phyloP scores from a whole-genome alignment of 176 grass and related monocot species.

The Eremochloa ophiuroides region DNA sequence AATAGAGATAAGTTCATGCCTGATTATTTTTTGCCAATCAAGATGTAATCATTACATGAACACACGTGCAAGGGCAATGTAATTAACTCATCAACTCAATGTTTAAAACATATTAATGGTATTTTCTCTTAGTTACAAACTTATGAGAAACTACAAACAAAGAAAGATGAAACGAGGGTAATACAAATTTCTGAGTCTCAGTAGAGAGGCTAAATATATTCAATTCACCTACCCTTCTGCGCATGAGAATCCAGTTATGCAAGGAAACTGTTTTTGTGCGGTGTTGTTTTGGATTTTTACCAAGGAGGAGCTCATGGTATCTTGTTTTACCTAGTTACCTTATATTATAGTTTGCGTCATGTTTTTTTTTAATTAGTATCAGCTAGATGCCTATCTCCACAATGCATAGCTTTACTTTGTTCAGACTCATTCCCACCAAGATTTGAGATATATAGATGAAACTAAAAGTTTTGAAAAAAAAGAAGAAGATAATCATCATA shows the following conservation, averaged over 20 bases:
- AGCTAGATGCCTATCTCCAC: not conserved
- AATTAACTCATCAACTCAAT: not conserved
- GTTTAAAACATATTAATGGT: not conserved
- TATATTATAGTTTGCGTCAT: not conserved
- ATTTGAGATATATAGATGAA: not conserved
- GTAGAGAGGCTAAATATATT: not conserved
- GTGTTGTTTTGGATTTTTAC: not conserved
- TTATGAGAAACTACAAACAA: not conserved
- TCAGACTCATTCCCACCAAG: not conserved
- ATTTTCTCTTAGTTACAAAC: not conserved
- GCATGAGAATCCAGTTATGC: not conserved
- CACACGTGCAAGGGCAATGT: conserved; percentile 27
- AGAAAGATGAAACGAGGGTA: not conserved
- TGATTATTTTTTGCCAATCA: not conserved
- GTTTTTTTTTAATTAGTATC: not conserved
- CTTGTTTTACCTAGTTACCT: not conserved
- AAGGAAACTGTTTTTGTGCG: not conserved
- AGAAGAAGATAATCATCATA: too few species aligned
- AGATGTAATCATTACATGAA: not conserved
- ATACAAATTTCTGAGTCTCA: not conserved
- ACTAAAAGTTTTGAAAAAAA: not conserved
- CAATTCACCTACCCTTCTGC: not conserved
- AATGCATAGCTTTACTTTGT: not conserved
- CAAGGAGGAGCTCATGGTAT: not conserved
- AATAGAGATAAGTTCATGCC: not conserved